A percentile compares a stretch with the other conserved stretches of the same genome.
Conservation (phyloP, 1,284 basidiomycete species). For the Cystobasidium pallidum region DNA sequence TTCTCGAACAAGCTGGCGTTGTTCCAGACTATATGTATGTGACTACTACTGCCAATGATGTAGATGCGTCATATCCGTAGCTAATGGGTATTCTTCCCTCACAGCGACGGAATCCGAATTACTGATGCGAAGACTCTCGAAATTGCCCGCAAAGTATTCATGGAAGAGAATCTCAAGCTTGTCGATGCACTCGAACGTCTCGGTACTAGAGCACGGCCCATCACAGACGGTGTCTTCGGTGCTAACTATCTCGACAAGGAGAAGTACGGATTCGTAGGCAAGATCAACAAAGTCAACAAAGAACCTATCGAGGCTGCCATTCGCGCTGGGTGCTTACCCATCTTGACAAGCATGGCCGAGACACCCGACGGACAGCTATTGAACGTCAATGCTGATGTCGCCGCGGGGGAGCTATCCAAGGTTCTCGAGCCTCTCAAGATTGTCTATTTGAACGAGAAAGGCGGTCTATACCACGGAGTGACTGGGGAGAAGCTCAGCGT, state of each 20-base stretch:
- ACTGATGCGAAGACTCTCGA: slow-evolving; percentile 91
- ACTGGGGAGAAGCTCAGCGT: slow-evolving; percentile 91
- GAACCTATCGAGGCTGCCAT: slow-evolving; percentile 92
- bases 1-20: slow-evolving; percentile 85
- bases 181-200: slow-evolving; percentile 86
- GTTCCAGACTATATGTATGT: slow-evolving; percentile 91
- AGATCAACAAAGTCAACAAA: slow-evolving; percentile 90
- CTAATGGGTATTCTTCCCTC: background rate
- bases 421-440: slow-evolving; percentile 99
- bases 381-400: slow-evolving; percentile 96
- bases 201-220: slow-evolving; percentile 90
- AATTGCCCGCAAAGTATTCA: slow-evolving; percentile 90
- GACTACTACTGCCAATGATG: background rate
- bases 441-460: slow-evolving; percentile 98
- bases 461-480: slow-evolving; percentile 94
- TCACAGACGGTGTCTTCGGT: slow-evolving; percentile 92
- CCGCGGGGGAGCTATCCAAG: slow-evolving; percentile 91
- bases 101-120: slow-evolving; percentile 71
- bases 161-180: slow-evolving; percentile 91
- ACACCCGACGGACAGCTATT: slow-evolving; percentile 88
- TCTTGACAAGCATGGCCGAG: slow-evolving; percentile 89
- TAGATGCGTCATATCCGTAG: background rate
- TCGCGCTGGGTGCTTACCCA: slow-evolving; percentile 87
- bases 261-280: slow-evolving; percentile 93
- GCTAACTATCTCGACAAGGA: slow-evolving; percentile 90